A percentile compares a stretch with the other conserved stretches of the same genome.
These are phyloP conservation scores for Colletotrichum destructivum DNA, from an alignment of 2,329 filamentous ascomycete genomes.

Conservation along the genomic window DNA sequence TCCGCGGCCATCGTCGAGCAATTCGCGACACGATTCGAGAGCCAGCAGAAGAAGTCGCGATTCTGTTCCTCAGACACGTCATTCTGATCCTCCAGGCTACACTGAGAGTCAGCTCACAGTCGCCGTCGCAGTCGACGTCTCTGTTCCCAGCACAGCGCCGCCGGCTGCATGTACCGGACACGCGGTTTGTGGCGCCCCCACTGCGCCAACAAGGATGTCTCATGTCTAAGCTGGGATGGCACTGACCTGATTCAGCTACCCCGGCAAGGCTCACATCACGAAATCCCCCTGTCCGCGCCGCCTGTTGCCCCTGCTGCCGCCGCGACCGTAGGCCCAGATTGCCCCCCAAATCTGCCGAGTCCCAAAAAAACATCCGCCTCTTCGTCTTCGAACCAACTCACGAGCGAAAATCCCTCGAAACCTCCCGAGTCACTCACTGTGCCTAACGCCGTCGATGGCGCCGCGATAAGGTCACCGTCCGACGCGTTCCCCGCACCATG, in stretches of 20 bases:
- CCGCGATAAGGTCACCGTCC: slow-evolving; percentile 17
- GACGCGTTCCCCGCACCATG: slow-evolving; percentile 22
- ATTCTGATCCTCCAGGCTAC: slow-evolving; percentile 10
- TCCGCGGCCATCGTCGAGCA: slow-evolving; percentile 20
- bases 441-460: slow-evolving; percentile 9
- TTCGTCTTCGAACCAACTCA: neutral
- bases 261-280: slow-evolving; percentile 31
- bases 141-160: slow-evolving; percentile 24
- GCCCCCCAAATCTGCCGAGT: slow-evolving; percentile 14
- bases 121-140: neutral
- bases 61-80: neutral
- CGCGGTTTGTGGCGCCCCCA: slow-evolving; percentile 32
- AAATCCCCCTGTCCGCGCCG: slow-evolving; percentile 23
- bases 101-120: neutral
- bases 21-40: slow-evolving; percentile 7
- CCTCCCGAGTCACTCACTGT: neutral
- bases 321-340: slow-evolving; percentile 13
- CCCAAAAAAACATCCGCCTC: neutral
- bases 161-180: slow-evolving; percentile 11
- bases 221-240: slow-evolving; percentile 30
- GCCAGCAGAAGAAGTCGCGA: slow-evolving; percentile 11
- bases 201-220: slow-evolving; percentile 15
- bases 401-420: neutral
- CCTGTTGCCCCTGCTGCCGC: slow-evolving; percentile 22
- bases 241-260: slow-evolving; percentile 38